Conservation (phyloP, 495 filamentous ascomycete species). For the Penicillium lagena region DNA sequence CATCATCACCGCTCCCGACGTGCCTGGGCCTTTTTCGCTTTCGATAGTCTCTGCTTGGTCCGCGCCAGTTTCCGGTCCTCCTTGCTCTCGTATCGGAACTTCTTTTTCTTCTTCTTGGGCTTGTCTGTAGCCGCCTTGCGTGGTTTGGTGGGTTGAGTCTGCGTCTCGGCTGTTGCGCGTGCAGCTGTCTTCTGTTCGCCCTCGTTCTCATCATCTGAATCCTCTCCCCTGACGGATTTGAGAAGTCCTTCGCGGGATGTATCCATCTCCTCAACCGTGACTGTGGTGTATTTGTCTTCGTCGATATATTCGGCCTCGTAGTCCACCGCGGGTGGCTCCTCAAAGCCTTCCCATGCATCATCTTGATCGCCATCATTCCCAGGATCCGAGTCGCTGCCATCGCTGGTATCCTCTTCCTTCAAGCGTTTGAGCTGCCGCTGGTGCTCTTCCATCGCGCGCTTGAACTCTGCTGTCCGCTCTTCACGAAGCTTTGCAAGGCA, state of each 20-base stretch:
- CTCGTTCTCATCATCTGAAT: constrained; percentile 37
- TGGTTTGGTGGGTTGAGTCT: constrained; percentile 33
- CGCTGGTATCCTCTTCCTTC: constrained; percentile 45
- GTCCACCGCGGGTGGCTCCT: constrained; percentile 55
- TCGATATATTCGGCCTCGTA: constrained; percentile 93
- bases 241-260: constrained; percentile 64
- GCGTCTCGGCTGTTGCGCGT: constrained; percentile 16
- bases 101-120: constrained; percentile 73
- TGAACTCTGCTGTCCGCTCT: constrained; percentile 68
- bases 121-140: constrained; percentile 49
- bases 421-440: constrained; percentile 51
- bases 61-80: constrained; percentile 62
- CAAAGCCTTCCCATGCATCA: constrained; percentile 59
- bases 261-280: constrained; percentile 88
- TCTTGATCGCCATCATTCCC: constrained; percentile 28
- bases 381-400: constrained; percentile 30
- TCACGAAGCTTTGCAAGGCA: constrained; percentile 59
- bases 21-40: constrained; percentile 40
- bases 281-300: constrained; percentile 90
- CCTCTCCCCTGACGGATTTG: constrained; percentile 40
- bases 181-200: constrained; percentile 16
- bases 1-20: constrained; percentile 27
- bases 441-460: constrained; percentile 70
- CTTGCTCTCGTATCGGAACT: constrained; percentile 90
- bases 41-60: constrained; percentile 62